Percentiles rank a stretch among this genome's conserved stretches.
Conservation (phyloP, 2,329 filamentous ascomycete genomes). For the Apiospora aurea region DNA sequence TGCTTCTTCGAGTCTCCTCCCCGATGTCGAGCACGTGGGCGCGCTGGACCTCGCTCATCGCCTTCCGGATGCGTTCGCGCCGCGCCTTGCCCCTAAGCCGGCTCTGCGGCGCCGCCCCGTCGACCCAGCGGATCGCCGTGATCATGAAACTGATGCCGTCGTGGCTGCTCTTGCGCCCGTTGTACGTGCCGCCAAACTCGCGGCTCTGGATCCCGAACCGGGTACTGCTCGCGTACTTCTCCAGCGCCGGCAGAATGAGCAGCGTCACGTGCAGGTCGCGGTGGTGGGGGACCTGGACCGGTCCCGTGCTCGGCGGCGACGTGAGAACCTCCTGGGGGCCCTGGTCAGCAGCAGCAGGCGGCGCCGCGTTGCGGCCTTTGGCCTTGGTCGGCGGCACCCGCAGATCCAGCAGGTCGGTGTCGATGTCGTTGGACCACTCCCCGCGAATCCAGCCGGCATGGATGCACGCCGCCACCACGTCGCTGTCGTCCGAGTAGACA, state of each 20-base stretch:
- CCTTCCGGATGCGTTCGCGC: slow-evolving; percentile 63
- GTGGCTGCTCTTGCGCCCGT: slow-evolving; percentile 59
- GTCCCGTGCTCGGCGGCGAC: slow-evolving; percentile 64
- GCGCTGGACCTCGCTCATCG: slow-evolving; percentile 59
- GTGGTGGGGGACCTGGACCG: slow-evolving; percentile 68
- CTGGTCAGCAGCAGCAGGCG: slow-evolving; percentile 33
- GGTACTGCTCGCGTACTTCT: slow-evolving; percentile 77
- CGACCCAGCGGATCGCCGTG: slow-evolving; percentile 82
- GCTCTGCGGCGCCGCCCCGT: slow-evolving; percentile 69
- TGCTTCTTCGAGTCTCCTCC: slow-evolving; percentile 38
- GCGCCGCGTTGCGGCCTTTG: slow-evolving; percentile 38
- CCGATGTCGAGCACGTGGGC: slow-evolving; percentile 43
- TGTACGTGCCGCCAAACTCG: slow-evolving; percentile 70
- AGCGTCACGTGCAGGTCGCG: slow-evolving; percentile 89
- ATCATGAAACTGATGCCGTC: slow-evolving; percentile 93
- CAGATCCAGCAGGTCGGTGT: slow-evolving; percentile 70
- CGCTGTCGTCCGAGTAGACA: slow-evolving; percentile 94
- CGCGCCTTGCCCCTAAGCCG: slow-evolving; percentile 62
- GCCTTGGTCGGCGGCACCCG: slow-evolving; percentile 48
- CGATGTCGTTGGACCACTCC: slow-evolving; percentile 82
- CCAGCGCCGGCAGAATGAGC: slow-evolving; percentile 79
- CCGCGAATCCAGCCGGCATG: slow-evolving; percentile 93
- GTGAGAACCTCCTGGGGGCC: slow-evolving; percentile 52
- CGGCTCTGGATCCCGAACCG: slow-evolving; percentile 84
- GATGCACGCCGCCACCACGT: slow-evolving; percentile 90